Conservation (phyloP, 1,284 basidiomycete genomes). For the Cystobasidiaceae sp. region DNA sequence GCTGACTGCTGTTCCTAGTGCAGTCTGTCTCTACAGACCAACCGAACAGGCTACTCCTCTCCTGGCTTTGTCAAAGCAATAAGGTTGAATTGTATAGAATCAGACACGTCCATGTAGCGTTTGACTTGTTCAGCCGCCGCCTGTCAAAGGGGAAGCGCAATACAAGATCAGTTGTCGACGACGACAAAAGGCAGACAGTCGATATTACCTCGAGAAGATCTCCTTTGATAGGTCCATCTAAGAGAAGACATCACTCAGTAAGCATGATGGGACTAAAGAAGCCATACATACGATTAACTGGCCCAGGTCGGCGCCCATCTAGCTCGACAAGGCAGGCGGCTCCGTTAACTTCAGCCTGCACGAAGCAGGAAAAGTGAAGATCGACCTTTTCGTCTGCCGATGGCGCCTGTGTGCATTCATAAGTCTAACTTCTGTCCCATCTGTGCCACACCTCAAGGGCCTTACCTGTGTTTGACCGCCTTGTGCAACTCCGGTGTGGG, state of each 20-base stretch:
- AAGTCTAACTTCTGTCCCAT: background rate
- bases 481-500: conserved; percentile 23
- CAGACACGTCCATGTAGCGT: conserved; percentile 20
- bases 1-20: too few relatives aligned
- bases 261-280: too few relatives aligned
- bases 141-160: too few relatives aligned
- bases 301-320: conserved; percentile 25
- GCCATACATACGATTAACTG: conserved; percentile 24
- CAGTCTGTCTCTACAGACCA: too few relatives aligned
- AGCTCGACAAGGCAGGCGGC: conserved; percentile 26
- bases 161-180: background rate
- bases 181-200: background rate
- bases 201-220: conserved; percentile 19
- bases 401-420: conserved; percentile 12
- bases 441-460: background rate
- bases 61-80: conserved; percentile 28
- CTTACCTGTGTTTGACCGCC: conserved; percentile 11
- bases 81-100: conserved; percentile 28
- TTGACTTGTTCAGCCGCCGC: conserved; percentile 6
- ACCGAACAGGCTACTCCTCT: too few relatives aligned
- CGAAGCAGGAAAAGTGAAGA: conserved; percentile 30
- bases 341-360: conserved; percentile 7
- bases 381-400: conserved; percentile 14
- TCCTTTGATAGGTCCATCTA: conserved; percentile 22
- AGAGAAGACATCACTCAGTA: background rate